phyloP scores from a whole-genome alignment of 2,329 filamentous ascomycete species.

The Cytospora piceae region DNA sequence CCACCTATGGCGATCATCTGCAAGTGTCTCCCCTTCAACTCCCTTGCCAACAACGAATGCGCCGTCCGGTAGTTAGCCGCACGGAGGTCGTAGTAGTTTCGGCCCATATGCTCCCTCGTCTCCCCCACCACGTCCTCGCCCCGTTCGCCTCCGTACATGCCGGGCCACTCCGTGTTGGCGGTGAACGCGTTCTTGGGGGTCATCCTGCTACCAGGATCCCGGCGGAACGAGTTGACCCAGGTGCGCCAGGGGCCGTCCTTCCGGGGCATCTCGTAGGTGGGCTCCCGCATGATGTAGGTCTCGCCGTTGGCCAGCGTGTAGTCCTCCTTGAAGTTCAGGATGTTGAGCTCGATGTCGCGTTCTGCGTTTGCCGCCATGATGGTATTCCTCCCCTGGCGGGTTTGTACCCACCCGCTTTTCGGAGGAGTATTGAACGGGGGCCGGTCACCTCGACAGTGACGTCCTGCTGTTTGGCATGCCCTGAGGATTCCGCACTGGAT shows the following conservation, averaged over 20 bases:
- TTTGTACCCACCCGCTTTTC: background rate
- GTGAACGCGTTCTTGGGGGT: constrained; percentile 44
- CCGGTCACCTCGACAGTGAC: background rate
- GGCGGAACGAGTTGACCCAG: constrained; percentile 65
- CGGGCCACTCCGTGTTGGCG: constrained; percentile 24
- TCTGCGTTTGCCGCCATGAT: constrained; percentile 43
- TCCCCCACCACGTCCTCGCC: constrained; percentile 28
- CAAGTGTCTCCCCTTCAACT: constrained; percentile 81
- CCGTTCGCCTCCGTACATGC: constrained; percentile 32
- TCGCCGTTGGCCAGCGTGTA: constrained; percentile 52
- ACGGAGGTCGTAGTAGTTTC: constrained; percentile 59
- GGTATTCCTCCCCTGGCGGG: constrained; percentile 5
- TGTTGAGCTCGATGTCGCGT: constrained; percentile 58
- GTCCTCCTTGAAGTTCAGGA: constrained; percentile 63
- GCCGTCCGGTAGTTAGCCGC: constrained; percentile 73
- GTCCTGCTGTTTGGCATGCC: background rate
- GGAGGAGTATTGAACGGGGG: background rate
- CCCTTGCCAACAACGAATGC: constrained; percentile 73
- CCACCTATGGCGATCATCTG: constrained; percentile 98
- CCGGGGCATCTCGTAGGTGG: constrained; percentile 46
- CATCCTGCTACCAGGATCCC: constrained; percentile 57
- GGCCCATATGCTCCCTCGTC: constrained; percentile 41
- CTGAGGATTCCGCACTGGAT: background rate
- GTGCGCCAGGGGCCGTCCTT: constrained; percentile 37
- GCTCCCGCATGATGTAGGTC: constrained; percentile 56